phyloP scores from a whole-genome alignment of 176 grass and related monocot genomes.

The Eragrostis nindensis region DNA sequence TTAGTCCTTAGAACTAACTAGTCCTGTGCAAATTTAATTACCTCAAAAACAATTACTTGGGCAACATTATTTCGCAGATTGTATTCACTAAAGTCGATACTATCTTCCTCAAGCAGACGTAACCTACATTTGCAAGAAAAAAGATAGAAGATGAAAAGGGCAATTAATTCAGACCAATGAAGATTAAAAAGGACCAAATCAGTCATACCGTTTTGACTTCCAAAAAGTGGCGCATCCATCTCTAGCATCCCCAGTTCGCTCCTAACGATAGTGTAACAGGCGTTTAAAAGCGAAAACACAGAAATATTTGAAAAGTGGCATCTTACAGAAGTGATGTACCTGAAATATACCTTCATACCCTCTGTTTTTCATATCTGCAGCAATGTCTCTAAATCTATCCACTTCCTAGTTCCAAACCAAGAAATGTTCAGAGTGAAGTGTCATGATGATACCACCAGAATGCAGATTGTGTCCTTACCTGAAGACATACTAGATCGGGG shows the following conservation, averaged over 20 bases:
- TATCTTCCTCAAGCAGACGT: conserved; percentile 75
- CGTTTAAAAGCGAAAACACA: conserved; percentile 21
- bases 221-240: conserved; percentile 94
- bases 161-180: conserved; percentile 26
- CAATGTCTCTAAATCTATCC: conserved; percentile 66
- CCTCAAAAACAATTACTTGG: conserved; percentile 92
- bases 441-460: background rate
- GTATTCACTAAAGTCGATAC: conserved; percentile 81
- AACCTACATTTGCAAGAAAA: conserved; percentile 67
- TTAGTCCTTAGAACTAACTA: conserved; percentile 20
- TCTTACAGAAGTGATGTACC: conserved; percentile 50
- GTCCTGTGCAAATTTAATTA: conserved; percentile 36
- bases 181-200: conserved; percentile 24
- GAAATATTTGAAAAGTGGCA: background rate
- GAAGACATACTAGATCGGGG: conserved; percentile 86
- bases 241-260: conserved; percentile 64
- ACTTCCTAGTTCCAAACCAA: conserved; percentile 62
- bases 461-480: conserved; percentile 53
- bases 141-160: conserved; percentile 30
- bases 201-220: conserved; percentile 69
- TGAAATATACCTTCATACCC: conserved; percentile 75
- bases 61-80: conserved; percentile 92
- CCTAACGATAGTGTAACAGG: conserved; percentile 44
- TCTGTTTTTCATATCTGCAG: conserved; percentile 53
- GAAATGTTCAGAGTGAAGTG: conserved; percentile 28